These are phyloP conservation scores for Rhexocercosporidium sp. DNA, from an alignment of 2,329 filamentous ascomycete species.

Conservation along the genomic window DNA sequence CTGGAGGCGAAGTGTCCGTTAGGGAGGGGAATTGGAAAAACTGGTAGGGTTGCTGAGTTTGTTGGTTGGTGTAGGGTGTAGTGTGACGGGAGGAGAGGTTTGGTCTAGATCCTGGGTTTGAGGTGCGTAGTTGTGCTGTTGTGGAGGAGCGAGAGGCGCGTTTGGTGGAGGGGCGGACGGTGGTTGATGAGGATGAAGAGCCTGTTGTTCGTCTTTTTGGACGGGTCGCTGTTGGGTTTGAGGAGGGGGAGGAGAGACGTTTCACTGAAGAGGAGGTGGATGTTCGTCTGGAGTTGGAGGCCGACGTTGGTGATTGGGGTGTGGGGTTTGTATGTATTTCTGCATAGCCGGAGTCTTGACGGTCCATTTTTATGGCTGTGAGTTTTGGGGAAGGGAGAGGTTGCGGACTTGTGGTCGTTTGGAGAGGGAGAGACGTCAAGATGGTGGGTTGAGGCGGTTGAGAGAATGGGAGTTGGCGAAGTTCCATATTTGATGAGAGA, in stretches of 20 bases:
- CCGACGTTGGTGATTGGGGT: neutral
- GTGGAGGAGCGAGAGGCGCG: slow-evolving; percentile 28
- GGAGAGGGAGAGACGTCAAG: slow-evolving; percentile 2
- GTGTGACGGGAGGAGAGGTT: slow-evolving; percentile 19
- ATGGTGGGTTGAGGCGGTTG: slow-evolving; percentile 9
- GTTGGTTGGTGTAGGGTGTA: slow-evolving; percentile 14
- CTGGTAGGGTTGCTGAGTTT: slow-evolving; percentile 28
- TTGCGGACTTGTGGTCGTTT: slow-evolving; percentile 16
- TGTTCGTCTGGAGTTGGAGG: slow-evolving; percentile 24
- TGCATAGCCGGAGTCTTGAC: slow-evolving; percentile 41
- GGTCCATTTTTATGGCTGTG: slow-evolving; percentile 33
- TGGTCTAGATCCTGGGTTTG: slow-evolving; percentile 14
- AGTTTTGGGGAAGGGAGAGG: slow-evolving; percentile 21
- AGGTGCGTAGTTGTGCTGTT: slow-evolving; percentile 4
- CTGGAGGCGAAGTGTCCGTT: slow-evolving; percentile 13
- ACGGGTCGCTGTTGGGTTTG: slow-evolving; percentile 11
- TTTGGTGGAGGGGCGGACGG: slow-evolving; percentile 30
- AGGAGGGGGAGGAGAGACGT: neutral
- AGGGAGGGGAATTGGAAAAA: slow-evolving; percentile 42
- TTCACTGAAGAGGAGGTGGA: slow-evolving; percentile 25
- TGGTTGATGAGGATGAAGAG: slow-evolving; percentile 24
- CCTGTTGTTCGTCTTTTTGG: slow-evolving; percentile 24
- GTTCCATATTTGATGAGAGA: slow-evolving; percentile 29
- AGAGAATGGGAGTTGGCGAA: slow-evolving; percentile 20
- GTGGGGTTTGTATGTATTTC: slow-evolving; percentile 16